These are phyloP conservation scores for Pichia paraexigua DNA, from an alignment of 805 yeast genomes.

Conservation along the genomic window DNA sequence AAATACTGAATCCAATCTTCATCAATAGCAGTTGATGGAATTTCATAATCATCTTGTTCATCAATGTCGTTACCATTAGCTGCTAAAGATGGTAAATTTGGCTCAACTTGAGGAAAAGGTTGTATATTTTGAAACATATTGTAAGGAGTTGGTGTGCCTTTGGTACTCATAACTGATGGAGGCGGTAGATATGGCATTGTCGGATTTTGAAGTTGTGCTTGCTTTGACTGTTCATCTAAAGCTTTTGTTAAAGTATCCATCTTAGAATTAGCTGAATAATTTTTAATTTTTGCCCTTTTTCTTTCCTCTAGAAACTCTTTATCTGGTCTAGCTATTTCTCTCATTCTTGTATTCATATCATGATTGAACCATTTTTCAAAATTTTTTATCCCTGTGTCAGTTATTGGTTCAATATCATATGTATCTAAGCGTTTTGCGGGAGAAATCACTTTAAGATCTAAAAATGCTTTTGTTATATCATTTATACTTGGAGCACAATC, in stretches of 20 bases:
- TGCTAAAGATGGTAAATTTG: not conserved
- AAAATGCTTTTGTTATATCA: constrained; percentile 68
- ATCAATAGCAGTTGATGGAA: constrained; percentile 17
- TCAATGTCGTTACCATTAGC: not conserved
- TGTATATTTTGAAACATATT: not conserved
- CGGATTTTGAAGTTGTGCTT: constrained; percentile 21
- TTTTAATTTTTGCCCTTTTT: constrained; percentile 13
- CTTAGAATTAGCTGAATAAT: constrained; percentile 21
- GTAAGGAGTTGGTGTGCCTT: constrained; percentile 2
- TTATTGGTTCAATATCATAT: constrained; percentile 39
- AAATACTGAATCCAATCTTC: constrained; percentile 29
- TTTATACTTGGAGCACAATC: constrained; percentile 36
- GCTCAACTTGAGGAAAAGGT: not conserved
- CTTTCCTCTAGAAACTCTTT: constrained; percentile 19
- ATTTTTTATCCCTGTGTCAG: constrained; percentile 39
- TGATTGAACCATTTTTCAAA: constrained; percentile 53
- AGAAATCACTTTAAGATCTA: constrained; percentile 51
- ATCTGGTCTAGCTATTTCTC: constrained; percentile 31
- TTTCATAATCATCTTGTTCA: constrained; percentile 11
- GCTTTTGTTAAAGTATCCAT: constrained; percentile 29
- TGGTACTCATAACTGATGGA: constrained; percentile 2
- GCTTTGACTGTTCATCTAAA: constrained; percentile 21
- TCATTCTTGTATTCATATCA: constrained; percentile 35
- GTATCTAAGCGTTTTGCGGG: constrained; percentile 51
- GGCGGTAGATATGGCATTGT: constrained; percentile 14